phyloP scores from a whole-genome alignment of 257 asterid species.

The Cordia subcordata region DNA sequence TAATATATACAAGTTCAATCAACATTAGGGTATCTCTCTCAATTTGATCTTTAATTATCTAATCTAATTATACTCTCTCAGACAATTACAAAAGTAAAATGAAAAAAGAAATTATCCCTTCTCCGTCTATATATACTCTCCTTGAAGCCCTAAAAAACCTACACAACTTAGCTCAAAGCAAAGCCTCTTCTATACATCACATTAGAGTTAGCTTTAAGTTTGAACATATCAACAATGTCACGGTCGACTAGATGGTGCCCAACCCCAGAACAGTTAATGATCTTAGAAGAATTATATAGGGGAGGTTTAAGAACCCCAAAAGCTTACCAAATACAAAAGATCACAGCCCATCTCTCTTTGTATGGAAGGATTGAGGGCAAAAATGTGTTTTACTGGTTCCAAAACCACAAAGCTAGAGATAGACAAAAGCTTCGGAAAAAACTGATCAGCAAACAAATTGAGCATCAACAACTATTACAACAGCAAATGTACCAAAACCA shows the following conservation, averaged over 20 bases:
- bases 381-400: constrained; percentile 88
- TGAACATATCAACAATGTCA: constrained; percentile 26
- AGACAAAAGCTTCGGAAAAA: constrained; percentile 69
- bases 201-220: neutral
- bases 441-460: constrained; percentile 10
- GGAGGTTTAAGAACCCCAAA: constrained; percentile 65
- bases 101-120: too few species aligned
- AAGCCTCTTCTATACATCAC: neutral
- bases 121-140: constrained; percentile 36
- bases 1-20: too few species aligned
- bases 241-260: constrained; percentile 73
- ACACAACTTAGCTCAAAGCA: neutral
- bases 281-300: constrained; percentile 65
- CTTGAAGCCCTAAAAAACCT: constrained; percentile 1
- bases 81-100: too few species aligned
- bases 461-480: constrained; percentile 22
- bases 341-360: constrained; percentile 60
- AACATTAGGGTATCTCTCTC: too few species aligned
- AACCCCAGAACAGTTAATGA: constrained; percentile 74
- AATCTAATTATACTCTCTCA: neutral
- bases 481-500: constrained; percentile 15
- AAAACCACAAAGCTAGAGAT: constrained; percentile 83
- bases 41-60: neutral
- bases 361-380: constrained; percentile 75
- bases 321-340: constrained; percentile 61